Evolutionary conservation across 2,329 filamentous ascomycete species (phyloP).

Genomic region (Penicillium sp.): DNA sequence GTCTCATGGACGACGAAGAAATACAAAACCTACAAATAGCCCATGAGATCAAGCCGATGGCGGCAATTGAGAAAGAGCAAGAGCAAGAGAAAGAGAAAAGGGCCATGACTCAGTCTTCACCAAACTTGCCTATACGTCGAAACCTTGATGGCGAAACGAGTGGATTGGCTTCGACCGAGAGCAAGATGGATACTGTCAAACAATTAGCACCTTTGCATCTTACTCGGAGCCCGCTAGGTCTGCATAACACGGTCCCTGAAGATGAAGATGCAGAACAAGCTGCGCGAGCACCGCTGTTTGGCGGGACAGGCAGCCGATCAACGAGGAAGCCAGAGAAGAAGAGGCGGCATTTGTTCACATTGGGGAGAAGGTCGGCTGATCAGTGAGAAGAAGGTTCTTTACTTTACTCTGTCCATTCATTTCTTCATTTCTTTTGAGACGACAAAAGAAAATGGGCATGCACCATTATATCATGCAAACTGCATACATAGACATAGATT

Average conservation of each 20-base stretch:
- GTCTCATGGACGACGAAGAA: conserved; percentile 75
- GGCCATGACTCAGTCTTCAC: neutral
- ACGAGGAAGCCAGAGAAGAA: conserved; percentile 2
- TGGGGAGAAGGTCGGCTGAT: conserved; percentile 6
- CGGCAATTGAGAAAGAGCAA: neutral
- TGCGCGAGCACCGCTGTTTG: conserved; percentile 1
- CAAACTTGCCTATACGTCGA: neutral
- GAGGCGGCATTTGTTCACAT: conserved; percentile 6
- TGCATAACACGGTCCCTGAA: conserved; percentile 18
- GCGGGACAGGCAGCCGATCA: neutral
- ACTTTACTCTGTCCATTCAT: neutral
- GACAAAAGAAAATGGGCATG: neutral
- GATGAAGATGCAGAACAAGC: neutral
- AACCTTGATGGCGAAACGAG: neutral
- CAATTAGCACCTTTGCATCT: conserved; percentile 10
- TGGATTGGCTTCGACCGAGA: neutral
- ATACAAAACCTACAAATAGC: conserved; percentile 57
- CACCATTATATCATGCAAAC: neutral
- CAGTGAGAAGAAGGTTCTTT: neutral
- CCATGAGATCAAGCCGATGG: neutral
- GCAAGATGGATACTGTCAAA: conserved; percentile 1
- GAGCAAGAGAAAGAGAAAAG: neutral
- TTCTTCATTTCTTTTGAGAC: neutral
- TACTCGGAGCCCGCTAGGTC: conserved; percentile 31
- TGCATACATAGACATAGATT: conserved; percentile 5